Evolutionary conservation across 2,329 filamentous ascomycete species (phyloP).

Genomic region (Emmonsiellopsis sp.): DNA sequence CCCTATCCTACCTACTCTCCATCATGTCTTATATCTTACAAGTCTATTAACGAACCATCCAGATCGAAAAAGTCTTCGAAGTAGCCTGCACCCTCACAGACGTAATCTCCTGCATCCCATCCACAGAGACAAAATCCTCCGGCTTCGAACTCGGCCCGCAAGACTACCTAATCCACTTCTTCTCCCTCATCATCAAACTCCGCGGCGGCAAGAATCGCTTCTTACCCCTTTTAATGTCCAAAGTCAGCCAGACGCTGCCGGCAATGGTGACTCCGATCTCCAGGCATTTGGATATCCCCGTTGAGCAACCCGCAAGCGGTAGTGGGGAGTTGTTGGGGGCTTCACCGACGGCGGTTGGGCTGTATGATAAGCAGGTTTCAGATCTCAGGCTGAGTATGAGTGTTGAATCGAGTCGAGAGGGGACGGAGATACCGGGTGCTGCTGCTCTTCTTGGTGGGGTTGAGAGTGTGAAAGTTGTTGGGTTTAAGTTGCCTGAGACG

Average conservation of each 20-base stretch:
- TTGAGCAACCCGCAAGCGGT: background rate
- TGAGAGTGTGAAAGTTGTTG: background rate
- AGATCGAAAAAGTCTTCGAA: constrained; percentile 74
- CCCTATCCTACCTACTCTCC: too few species aligned
- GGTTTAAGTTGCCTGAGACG: background rate
- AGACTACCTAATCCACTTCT: constrained; percentile 63
- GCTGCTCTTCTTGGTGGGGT: too few species aligned
- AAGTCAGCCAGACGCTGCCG: constrained; percentile 64
- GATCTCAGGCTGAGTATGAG: background rate
- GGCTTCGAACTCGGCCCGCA: constrained; percentile 60
- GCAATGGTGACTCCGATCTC: constrained; percentile 14
- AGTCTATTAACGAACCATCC: background rate
- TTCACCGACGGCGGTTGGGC: background rate
- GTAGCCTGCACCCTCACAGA: constrained; percentile 65
- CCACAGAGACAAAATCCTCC: constrained; percentile 51
- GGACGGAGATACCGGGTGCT: background rate
- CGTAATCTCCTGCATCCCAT: constrained; percentile 55
- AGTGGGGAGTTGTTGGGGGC: too few species aligned
- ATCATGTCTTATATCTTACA: too few species aligned
- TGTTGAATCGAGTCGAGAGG: background rate
- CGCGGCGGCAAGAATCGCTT: constrained; percentile 71
- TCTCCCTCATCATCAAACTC: constrained; percentile 58
- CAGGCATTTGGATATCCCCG: constrained; percentile 9
- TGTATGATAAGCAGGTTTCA: background rate
- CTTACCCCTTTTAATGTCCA: constrained; percentile 65